phyloP scores from a whole-genome alignment of 2,329 filamentous ascomycete species.

The Fusarium sp. region DNA sequence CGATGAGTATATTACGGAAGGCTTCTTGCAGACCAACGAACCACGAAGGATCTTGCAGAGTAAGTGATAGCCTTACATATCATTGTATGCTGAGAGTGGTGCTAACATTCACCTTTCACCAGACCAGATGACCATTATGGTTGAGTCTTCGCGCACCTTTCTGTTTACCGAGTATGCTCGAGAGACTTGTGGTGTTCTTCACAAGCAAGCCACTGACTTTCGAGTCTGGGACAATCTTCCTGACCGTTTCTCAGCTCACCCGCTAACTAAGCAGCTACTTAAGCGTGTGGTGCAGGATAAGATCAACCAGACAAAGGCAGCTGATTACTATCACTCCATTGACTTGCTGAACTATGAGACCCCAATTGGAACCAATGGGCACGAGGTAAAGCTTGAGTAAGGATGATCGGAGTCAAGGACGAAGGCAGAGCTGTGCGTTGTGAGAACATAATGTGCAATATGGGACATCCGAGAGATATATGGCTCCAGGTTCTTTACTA shows the following conservation, averaged over 20 bases:
- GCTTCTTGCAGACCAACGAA: conserved; percentile 4
- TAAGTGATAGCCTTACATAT: background rate
- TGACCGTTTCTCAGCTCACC: conserved; percentile 10
- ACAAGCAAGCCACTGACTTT: conserved; percentile 10
- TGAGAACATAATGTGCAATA: no score
- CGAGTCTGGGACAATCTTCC: conserved; percentile 20
- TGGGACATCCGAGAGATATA: no score
- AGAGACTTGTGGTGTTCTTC: conserved; percentile 4
- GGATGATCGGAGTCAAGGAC: no score
- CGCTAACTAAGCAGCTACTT: background rate
- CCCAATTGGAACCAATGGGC: background rate
- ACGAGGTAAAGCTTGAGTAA: background rate
- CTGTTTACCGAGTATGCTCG: conserved; percentile 23
- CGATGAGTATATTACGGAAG: conserved; percentile 11
- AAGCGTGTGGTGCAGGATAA: conserved; percentile 1
- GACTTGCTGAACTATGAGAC: background rate
- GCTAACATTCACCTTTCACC: background rate
- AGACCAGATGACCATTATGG: conserved; percentile 31
- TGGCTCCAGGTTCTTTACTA: no score
- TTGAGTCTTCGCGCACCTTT: conserved; percentile 9
- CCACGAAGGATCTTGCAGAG: conserved; percentile 11
- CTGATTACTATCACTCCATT: conserved; percentile 13
- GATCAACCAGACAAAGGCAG: background rate
- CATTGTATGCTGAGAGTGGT: background rate
- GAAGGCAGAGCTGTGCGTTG: no score